Percentiles rank a stretch among this genome's conserved stretches.
These are phyloP conservation scores for Trapa incisa DNA, from an alignment of 345 rosid genomes.

Conservation along the genomic window DNA sequence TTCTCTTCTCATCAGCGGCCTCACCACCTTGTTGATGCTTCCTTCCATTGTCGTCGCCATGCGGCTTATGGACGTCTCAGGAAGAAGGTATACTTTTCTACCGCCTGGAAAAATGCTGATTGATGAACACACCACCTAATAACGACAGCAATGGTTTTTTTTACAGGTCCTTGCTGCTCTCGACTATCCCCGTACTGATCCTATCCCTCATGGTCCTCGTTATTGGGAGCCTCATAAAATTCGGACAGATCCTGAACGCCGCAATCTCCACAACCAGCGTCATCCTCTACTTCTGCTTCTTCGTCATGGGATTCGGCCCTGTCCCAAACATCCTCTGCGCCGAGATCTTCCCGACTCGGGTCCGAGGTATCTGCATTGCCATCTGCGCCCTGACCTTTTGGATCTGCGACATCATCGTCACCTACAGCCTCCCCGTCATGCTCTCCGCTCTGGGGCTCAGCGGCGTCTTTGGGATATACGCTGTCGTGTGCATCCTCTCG, in stretches of 20 bases:
- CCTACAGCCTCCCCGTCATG: conserved; percentile 27
- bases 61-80: conserved; percentile 37
- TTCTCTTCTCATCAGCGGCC: conserved; percentile 26
- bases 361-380: conserved; percentile 35
- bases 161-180: conserved; percentile 25
- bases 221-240: conserved; percentile 13
- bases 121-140: too few species aligned
- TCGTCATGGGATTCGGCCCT: conserved; percentile 36
- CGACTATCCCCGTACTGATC: conserved; percentile 29
- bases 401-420: conserved; percentile 24
- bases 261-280: conserved; percentile 20
- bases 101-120: too few species aligned
- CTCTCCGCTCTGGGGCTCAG: conserved; percentile 23
- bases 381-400: conserved; percentile 29
- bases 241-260: conserved; percentile 18
- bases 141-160: too few species aligned
- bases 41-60: conserved; percentile 28
- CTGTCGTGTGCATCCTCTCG: conserved; percentile 17
- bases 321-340: conserved; percentile 35
- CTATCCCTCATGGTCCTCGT: conserved; percentile 20
- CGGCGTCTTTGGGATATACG: conserved; percentile 24
- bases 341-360: conserved; percentile 36
- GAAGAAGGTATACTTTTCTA: conserved; percentile 23
- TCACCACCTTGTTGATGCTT: conserved; percentile 28
- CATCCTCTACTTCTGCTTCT: conserved; percentile 22